Percentiles rank a stretch among this genome's conserved stretches.
phyloP scores from a whole-genome alignment of 75 land plant genomes.

The Adiantum capillusveneris region DNA sequence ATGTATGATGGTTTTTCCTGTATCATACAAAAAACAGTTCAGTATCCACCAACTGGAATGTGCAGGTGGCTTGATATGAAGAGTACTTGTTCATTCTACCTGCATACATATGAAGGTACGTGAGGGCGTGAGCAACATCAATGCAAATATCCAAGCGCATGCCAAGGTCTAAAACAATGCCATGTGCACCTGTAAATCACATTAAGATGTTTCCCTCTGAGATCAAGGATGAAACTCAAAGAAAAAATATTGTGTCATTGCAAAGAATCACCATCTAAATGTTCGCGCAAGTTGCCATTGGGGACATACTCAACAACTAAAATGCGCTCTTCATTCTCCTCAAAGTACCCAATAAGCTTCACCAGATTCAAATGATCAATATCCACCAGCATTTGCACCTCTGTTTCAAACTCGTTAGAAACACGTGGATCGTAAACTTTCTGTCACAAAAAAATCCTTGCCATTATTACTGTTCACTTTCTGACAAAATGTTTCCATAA shows the following conservation, averaged over 20 bases:
- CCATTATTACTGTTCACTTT: no score
- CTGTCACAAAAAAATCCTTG: conserved; percentile 22
- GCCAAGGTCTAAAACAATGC: conserved; percentile 30
- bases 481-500: no score
- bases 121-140: conserved; percentile 82
- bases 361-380: conserved; percentile 83
- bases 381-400: conserved; percentile 67
- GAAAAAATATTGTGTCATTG: no score
- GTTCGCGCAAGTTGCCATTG: conserved; percentile 87
- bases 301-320: conserved; percentile 76
- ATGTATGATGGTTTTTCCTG: conserved; percentile 66
- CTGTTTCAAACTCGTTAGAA: conserved; percentile 68
- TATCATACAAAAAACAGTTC: no score
- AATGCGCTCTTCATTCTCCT: conserved; percentile 70
- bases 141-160: conserved; percentile 60
- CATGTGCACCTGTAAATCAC: conserved; percentile 23
- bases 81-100: no score
- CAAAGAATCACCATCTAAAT: conserved; percentile 64
- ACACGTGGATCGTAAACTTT: conserved; percentile 46
- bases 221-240: no score
- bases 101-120: conserved; percentile 64
- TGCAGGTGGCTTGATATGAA: no score
- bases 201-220: no score
- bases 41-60: no score
- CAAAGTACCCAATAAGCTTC: conserved; percentile 70